A percentile compares a stretch with the other conserved stretches of the same genome.
These are phyloP conservation scores for Vigna unguiculata DNA, from an alignment of 306 rosid species.

Conservation along the genomic window DNA sequence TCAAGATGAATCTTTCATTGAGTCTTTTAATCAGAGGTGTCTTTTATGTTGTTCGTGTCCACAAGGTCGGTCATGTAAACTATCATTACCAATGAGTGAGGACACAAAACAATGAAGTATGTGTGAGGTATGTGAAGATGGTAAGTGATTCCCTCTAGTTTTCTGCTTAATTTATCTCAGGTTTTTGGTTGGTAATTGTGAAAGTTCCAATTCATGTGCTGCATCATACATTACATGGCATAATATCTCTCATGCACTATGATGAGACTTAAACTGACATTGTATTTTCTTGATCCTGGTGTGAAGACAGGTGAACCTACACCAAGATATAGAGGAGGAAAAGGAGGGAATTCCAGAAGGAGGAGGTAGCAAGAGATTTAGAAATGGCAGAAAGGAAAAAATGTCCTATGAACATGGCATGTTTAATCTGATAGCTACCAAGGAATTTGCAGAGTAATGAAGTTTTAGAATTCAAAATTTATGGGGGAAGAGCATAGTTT, in stretches of 20 bases:
- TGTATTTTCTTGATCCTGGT: constrained; percentile 16
- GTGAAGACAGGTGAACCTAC: constrained; percentile 63
- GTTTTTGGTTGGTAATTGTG: constrained; percentile 1
- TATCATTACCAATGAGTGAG: constrained; percentile 52
- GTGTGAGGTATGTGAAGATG: constrained; percentile 43
- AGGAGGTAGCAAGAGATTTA: constrained; percentile 52
- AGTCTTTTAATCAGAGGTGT: constrained; percentile 44
- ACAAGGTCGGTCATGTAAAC: constrained; percentile 51
- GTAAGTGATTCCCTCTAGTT: constrained; percentile 40
- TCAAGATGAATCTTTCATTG: constrained; percentile 17
- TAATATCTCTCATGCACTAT: constrained; percentile 6
- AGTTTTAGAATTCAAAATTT: not conserved
- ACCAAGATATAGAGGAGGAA: constrained; percentile 50
- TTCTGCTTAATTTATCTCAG: constrained; percentile 1
- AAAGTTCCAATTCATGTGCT: constrained; percentile 2
- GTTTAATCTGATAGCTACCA: constrained; percentile 53
- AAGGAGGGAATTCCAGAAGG: constrained; percentile 54
- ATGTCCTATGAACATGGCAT: constrained; percentile 55
- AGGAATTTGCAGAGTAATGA: constrained; percentile 53
- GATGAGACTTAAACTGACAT: constrained; percentile 13
- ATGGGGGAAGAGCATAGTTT: constrained; percentile 8
- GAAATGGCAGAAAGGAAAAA: constrained; percentile 56
- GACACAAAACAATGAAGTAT: constrained; percentile 45
- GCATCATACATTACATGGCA: constrained; percentile 24
- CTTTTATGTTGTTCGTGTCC: constrained; percentile 44